A percentile compares a stretch with the other conserved stretches of the same genome.
phyloP scores from a whole-genome alignment of 208 protist genomes.

The Cochliopodium minus region DNA sequence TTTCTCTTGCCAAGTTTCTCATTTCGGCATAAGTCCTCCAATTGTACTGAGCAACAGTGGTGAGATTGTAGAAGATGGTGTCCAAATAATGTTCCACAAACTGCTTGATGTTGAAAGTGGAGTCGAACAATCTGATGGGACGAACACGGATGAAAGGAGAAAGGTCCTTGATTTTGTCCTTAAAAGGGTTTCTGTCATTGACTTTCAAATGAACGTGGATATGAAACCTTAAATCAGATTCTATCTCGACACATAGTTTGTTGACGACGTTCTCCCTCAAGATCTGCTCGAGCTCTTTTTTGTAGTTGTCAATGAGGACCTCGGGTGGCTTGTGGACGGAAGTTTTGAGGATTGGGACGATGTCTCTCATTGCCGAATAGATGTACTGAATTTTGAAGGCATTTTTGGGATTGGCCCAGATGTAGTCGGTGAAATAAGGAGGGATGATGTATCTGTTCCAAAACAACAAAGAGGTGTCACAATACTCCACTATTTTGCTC shows the following conservation, averaged over 20 bases:
- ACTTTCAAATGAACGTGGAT: conserved; percentile 64
- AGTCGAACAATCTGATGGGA: conserved; percentile 56
- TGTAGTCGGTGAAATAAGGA: conserved; percentile 47
- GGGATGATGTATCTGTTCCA: conserved; percentile 58
- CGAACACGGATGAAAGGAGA: conserved; percentile 48
- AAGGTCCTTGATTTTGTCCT: conserved; percentile 31
- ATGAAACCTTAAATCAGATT: conserved; percentile 70
- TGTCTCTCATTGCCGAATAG: conserved; percentile 47
- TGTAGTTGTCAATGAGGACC: conserved; percentile 36
- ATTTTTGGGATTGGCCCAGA: conserved; percentile 45
- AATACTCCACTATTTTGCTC: conserved; percentile 27
- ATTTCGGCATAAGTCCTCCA: conserved; percentile 87
- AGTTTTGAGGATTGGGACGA: conserved; percentile 24
- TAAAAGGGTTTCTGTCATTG: conserved; percentile 14
- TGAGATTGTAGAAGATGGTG: conserved; percentile 84
- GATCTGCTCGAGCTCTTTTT: conserved; percentile 35
- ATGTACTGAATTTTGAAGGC: conserved; percentile 43
- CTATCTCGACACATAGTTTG: conserved; percentile 63
- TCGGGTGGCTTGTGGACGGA: conserved; percentile 18
- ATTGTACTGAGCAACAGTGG: conserved; percentile 70
- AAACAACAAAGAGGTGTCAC: conserved; percentile 62
- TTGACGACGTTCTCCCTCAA: conserved; percentile 37
- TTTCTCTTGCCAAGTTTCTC: conserved; percentile 65
- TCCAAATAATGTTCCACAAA: conserved; percentile 74
- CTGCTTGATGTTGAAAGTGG: conserved; percentile 45